Evolutionary conservation across 768 basidiomycete genomes (phyloP).

Genomic region (Podaxis carcinomalis): DNA sequence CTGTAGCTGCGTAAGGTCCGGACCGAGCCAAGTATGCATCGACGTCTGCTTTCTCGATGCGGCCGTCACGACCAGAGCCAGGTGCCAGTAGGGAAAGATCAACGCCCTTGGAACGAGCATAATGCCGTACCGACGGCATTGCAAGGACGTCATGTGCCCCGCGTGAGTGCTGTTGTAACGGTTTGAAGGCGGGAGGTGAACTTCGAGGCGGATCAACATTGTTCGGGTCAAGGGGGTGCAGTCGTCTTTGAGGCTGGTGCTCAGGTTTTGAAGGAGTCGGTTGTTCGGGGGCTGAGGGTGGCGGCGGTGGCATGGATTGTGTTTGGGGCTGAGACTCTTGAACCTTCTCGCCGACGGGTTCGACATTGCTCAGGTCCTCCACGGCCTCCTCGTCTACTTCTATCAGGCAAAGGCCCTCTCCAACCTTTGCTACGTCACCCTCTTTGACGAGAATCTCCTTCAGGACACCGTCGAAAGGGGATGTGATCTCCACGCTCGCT

Average conservation of each 20-base stretch:
- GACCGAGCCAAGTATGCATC: conserved; percentile 49
- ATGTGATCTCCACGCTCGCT: conserved; percentile 87
- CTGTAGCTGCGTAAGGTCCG: conserved; percentile 7
- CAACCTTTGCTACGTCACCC: conserved; percentile 83
- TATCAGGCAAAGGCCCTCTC: conserved; percentile 71
- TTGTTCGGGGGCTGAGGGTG: conserved; percentile 12
- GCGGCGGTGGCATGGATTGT: conserved; percentile 1
- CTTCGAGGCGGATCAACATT: background rate
- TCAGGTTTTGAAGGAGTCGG: conserved; percentile 5
- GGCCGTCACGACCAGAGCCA: conserved; percentile 71
- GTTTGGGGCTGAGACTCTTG: conserved; percentile 6
- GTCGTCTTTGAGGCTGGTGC: conserved; percentile 12
- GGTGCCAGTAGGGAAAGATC: conserved; percentile 53
- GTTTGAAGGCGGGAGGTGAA: conserved; percentile 12
- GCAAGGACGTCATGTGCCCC: conserved; percentile 47
- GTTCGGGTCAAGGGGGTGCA: conserved; percentile 63
- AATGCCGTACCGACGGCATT: conserved; percentile 73
- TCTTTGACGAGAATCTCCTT: conserved; percentile 71
- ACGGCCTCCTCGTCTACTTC: conserved; percentile 65
- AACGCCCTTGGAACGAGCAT: conserved; percentile 62
- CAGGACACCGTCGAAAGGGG: conserved; percentile 76
- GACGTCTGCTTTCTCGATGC: conserved; percentile 73
- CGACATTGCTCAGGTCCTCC: conserved; percentile 15
- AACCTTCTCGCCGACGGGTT: background rate
- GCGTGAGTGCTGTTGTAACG: conserved; percentile 3